Conservation (phyloP, 805 yeast species). For the Zygoascus biomembranicola region DNA sequence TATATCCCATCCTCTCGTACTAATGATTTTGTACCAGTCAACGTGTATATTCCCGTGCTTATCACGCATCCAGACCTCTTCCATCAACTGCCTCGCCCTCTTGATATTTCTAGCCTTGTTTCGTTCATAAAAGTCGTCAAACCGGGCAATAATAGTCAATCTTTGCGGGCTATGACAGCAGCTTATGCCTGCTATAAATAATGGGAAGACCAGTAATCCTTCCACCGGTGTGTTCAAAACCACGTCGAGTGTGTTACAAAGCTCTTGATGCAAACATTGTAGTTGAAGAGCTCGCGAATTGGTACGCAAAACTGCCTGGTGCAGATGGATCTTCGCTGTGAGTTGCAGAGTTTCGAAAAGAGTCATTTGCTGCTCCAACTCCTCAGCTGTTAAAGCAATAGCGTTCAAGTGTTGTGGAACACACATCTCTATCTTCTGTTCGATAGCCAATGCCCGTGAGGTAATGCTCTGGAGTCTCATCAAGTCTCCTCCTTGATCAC, state of each 20-base stretch:
- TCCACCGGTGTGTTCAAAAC: constrained; percentile 61
- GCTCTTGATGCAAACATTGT: constrained; percentile 47
- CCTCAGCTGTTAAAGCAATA: constrained; percentile 33
- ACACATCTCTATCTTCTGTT: constrained; percentile 39
- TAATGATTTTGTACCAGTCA: constrained; percentile 66
- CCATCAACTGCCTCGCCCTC: constrained; percentile 35
- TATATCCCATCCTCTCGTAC: constrained; percentile 65
- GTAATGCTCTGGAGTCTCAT: constrained; percentile 12
- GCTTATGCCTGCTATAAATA: constrained; percentile 70
- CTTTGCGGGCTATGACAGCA: constrained; percentile 48
- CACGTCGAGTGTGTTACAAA: constrained; percentile 49
- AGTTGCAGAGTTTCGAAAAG: constrained; percentile 65
- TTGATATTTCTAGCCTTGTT: constrained; percentile 59
- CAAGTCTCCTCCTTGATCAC: constrained; percentile 9
- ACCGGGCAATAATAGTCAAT: constrained; percentile 40
- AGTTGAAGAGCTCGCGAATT: constrained; percentile 59
- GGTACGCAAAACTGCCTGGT: constrained; percentile 53
- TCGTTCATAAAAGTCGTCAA: constrained; percentile 49
- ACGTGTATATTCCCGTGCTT: constrained; percentile 48
- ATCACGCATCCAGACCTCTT: constrained; percentile 37
- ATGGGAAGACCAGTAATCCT: constrained; percentile 65
- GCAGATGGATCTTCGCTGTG: constrained; percentile 57
- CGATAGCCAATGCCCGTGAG: constrained; percentile 31
- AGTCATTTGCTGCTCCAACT: constrained; percentile 58
- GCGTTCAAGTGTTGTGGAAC: constrained; percentile 47